Conservation (phyloP, 2,329 filamentous ascomycete species). For the Hirsutella minnesotensis region DNA sequence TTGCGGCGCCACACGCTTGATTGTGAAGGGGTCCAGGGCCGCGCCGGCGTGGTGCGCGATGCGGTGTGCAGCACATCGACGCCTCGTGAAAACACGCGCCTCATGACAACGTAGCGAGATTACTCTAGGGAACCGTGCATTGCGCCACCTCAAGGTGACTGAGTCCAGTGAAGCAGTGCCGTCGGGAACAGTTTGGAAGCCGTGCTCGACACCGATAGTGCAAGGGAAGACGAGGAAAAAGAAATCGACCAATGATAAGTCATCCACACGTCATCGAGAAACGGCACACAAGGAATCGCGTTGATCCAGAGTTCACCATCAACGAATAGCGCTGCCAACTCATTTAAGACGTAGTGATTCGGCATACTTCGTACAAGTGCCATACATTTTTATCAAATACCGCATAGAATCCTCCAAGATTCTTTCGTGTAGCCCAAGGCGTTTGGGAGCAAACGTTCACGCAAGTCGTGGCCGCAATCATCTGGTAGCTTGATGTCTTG, state of each 20-base stretch:
- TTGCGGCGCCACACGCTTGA: neutral
- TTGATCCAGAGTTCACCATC: neutral
- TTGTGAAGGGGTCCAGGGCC: neutral
- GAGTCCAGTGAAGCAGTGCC: neutral
- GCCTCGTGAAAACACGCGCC: constrained; percentile 11
- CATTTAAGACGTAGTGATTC: too few relatives aligned
- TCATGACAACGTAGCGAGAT: neutral
- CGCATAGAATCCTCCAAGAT: too few relatives aligned
- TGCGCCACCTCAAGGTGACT: neutral
- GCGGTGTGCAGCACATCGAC: constrained; percentile 9
- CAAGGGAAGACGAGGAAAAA: neutral
- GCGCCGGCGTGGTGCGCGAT: constrained; percentile 1
- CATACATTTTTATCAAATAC: too few relatives aligned
- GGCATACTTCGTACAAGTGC: too few relatives aligned
- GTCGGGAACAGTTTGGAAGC: neutral
- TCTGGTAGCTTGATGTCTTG: constrained; percentile 23
- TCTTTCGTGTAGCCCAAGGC: too few relatives aligned
- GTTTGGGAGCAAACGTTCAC: too few relatives aligned
- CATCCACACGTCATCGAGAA: neutral
- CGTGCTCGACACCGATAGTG: neutral
- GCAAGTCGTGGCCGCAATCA: constrained; percentile 1
- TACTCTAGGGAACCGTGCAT: neutral
- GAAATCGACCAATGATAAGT: neutral
- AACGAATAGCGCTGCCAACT: too few relatives aligned
- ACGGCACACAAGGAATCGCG: neutral